Base-by-base conservation (phyloP, 2,329 filamentous ascomycete species). In the Stachybotrys chartarum region DNA sequence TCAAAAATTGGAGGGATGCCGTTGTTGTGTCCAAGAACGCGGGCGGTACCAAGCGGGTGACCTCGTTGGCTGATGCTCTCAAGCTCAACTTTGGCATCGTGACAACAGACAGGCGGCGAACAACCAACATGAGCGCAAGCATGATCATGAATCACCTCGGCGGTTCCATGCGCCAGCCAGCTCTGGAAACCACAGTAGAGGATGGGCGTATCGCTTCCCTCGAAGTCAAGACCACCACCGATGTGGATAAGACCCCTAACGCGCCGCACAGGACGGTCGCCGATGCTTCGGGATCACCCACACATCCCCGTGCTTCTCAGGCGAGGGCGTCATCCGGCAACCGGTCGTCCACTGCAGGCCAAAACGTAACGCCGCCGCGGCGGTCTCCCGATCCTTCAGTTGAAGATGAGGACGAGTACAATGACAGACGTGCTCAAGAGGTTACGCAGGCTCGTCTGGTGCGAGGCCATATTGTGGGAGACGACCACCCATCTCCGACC, bases 21-120 rank as follows among this genome's bases (percentile, higher is more conserved):
- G 94, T 99, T 7, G 92, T 97, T 16, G 94, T 99, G 24, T 97
- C 93, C 68, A 99, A 99, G 78, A 99, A 99, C 68, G 90, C 94
- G 1, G 94, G 94, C 55, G 94, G 94, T 56, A 97, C 94, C 51
- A 99, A 99, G 77, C 84, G 94, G 61, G 94, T 97, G 45, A 99
- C 94, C 14, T 97, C 93, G 31, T 78, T 99, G 54, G 94, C 94
- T 58, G 94, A 99, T 75, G 91, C 91, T 3, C 75, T 99, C 63
- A 97, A 97, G 79, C 83, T 99, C 63, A 97, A 95, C 77, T 99
- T 99, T 64, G 94, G 94, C 62, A 91, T 99, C 68, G 91, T 99
- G 55, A 95, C 90, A 3, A 95, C 91, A 7, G 91, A 95, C 63
- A 81, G 84, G 63, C 85, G 84, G 66, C 79, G 88, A 54, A 77